Evolutionary conservation across 2,329 filamentous ascomycete genomes (phyloP).

Genomic region (Hypoxylon sp.): DNA sequence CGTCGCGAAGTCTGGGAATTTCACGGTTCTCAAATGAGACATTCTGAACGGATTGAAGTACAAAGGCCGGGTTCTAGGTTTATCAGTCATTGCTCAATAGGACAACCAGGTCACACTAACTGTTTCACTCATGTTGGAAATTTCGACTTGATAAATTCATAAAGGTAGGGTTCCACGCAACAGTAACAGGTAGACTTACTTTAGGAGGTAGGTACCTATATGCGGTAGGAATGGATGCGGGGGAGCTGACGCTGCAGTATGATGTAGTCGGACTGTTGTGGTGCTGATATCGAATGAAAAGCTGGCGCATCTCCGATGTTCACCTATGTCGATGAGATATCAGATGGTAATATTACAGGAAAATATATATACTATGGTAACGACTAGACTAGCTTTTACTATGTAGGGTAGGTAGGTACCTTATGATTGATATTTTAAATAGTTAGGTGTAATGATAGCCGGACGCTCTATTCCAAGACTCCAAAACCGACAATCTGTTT

Average conservation of each 20-base stretch:
- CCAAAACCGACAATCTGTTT: conserved; percentile 30
- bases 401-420: conserved; percentile 24
- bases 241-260: conserved; percentile 17
- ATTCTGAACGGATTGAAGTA: conserved; percentile 61
- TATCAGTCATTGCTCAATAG: conserved; percentile 5
- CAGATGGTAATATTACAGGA: conserved; percentile 29
- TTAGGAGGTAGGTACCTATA: no score
- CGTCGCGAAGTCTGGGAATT: conserved; percentile 58
- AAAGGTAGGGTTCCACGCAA: background rate
- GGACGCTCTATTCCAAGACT: conserved; percentile 33
- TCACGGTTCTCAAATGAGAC: conserved; percentile 62
- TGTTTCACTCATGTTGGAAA: background rate
- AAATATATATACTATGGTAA: conserved; percentile 33
- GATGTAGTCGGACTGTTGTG: background rate
- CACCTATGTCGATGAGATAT: background rate
- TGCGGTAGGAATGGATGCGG: background rate
- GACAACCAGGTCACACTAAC: background rate
- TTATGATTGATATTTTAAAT: conserved; percentile 27
- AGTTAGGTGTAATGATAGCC: conserved; percentile 22
- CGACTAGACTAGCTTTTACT: conserved; percentile 36
- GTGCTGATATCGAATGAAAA: background rate
- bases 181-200: background rate
- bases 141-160: background rate
- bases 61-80: conserved; percentile 62
- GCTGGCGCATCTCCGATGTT: background rate